Base-by-base conservation (phyloP, 805 yeast genomes). In the Hanseniaspora vineae region DNA sequence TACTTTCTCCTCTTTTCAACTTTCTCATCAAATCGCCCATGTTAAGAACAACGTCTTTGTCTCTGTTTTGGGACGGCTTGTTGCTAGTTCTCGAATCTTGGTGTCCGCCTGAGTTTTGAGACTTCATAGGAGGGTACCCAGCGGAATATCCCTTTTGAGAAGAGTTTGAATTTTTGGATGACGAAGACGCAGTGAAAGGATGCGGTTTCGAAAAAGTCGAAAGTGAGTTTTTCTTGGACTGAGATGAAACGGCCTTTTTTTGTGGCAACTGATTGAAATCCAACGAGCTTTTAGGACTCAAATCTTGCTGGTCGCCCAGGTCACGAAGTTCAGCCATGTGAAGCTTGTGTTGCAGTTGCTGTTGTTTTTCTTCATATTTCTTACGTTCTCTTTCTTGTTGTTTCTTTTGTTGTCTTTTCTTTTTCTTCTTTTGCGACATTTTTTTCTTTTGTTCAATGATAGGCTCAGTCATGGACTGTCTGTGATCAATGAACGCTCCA, bases 301-400 rank as follows among this genome's bases (percentile, higher is more conserved):
- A 8, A 23, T 23, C 29, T 23, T 23, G 29, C 29, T 23, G 29
- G 29, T 23, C 29, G 29, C 29, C 29, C 29, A 23, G 8, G 6
- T 23, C 29, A 23, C 29, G 29, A 5, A 23, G 29, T 8, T 23
- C 29, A 23, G 29, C 29, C 29, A 23, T 23, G 29, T 23, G 29
- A 23, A 23, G 29, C 29, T 23, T 23, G 29, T 8, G 29, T 39
- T 39, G 42, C 62, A 72, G 54, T 72, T 76, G 35, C 67, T 72
- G 33, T 66, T 66, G 6, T 54, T 66, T 19, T 52, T 49, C 23
- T 52, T 50, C 46, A 35, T 49, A 44, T 18, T 29, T 35, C 14
- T 43, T 39, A 4, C 15, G 39, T 33, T 42, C 29, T 8, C 29
- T 42, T 42, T 48, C 46, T 32, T 37, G 44, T 29, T 42, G 44